Base-by-base conservation (phyloP, 2,329 filamentous ascomycete genomes). In the Penicillium verrucosum region DNA sequence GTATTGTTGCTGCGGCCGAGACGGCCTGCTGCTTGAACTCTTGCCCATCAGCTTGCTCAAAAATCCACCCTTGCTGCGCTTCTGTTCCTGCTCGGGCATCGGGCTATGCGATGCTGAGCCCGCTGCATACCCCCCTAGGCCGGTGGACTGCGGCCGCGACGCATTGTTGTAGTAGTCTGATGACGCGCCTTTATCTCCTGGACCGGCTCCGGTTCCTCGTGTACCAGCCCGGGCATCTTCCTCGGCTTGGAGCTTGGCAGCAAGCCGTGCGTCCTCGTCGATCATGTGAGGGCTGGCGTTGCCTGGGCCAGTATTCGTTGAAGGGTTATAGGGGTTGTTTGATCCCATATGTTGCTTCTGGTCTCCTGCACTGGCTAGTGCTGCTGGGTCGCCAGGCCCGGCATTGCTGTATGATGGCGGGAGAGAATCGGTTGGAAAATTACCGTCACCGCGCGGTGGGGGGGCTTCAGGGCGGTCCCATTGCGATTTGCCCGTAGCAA, bases 401-500 rank as follows among this genome's bases (percentile, higher is more conserved):
- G 80, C 77, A 12, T 81, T 77, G 74, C 92, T 92, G 37, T 85
- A 89, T 5, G 80, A 73, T 12, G 87, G 77, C 1, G 79, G 70
- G 43, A 73, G 65, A 37, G 74, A 70, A 46, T 72, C 67, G 53
- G 74, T 73, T 8, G 81, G 74, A 16, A 82, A 80, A 62, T 63
- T 60, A 42, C 48, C 42, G 29, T 59, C 40, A 56, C 61, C 48
- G 44, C 56, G 34, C 18, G 84, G 82, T 51, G 85, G 85, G 42
- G 89, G 87, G 51, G 81, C 81, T 37, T 86, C 90, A 18, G 92
- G 92, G 65, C 85, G 88, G 5, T 96, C 89, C 92, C 92, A 97
- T 81, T 93, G 89, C 5, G 92, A 96, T 70, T 89, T 82, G 69
- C 94, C 94, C 62, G 92, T 96, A 74, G 87, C 84, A 59, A 89